Evolutionary conservation across 2,329 filamentous ascomycete species (phyloP), one percentile per base, ranked within the genome.

Genomic region (Alternaria dauci): DNA sequence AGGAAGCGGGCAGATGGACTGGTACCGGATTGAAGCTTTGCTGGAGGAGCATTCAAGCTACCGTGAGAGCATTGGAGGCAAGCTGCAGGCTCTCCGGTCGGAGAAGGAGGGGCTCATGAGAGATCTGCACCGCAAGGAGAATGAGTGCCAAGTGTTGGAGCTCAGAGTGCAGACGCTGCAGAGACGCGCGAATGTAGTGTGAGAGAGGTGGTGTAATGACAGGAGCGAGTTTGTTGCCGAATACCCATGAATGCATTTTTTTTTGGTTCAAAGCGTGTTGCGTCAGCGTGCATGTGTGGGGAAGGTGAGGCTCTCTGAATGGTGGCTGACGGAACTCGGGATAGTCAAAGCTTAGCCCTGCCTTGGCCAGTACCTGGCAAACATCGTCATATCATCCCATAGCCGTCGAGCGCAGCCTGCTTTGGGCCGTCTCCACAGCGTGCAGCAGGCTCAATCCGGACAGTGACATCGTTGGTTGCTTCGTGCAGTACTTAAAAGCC

Each of bases 61-160:
- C 58, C 70, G 79, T 7, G 79, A 81, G 68, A 72, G 68, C 52
- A 71, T 78, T 36, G 79, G 76, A 2, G 69, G 68, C 7, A 77
- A 71, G 64, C 56, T 80, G 53, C 78, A 80, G 62, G 70, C 72
- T 18, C 65, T 81, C n/a, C 63, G 79, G 38, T 74, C 71, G 3
- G 79, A 81, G 64, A 81, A 81, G 69, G 79, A 81, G 68, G 60
- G 52, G 3, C 62, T 81, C 61, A 77, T 79, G 66, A 76, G 64
- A 58, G 77, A 80, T 44, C 59, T 81, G 58, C 73, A 78, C 52
- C 68, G 72, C 34, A 76, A 76, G 65, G 79, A 81, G 62, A 79
- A 80, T 55, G 78, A 79, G 30, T 76, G 73, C 58, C 72, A 78
- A 44, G 67, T 70, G 25, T 61, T 81, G 46, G 79, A 81, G 60